Conservation (phyloP, 73 alveolate species). For the Loxodes magnus region DNA sequence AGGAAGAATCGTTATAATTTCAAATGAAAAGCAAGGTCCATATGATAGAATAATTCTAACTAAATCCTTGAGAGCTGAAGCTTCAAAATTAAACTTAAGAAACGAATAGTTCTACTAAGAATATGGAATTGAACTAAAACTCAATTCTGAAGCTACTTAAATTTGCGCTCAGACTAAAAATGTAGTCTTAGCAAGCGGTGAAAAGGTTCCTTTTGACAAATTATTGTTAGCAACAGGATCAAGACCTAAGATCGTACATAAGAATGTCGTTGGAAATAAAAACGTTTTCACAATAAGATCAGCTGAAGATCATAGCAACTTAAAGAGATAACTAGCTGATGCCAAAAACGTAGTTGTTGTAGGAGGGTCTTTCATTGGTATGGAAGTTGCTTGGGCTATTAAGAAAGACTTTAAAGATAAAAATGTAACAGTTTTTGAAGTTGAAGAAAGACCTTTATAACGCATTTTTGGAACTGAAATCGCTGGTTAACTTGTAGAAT, state of each 20-base stretch:
- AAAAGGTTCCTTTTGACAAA: constrained; percentile 47
- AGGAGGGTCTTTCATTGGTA: constrained; percentile 78
- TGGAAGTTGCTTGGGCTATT: constrained; percentile 62
- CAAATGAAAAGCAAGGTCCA: no score
- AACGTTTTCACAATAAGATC: constrained; percentile 51
- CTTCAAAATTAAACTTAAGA: constrained; percentile 21
- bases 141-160: constrained; percentile 24
- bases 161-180: constrained; percentile 29
- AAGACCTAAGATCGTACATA: no score
- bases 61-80: constrained; percentile 32
- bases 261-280: constrained; percentile 29
- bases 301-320: constrained; percentile 32
- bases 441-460: constrained; percentile 39
- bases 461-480: constrained; percentile 59
- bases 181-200: constrained; percentile 19
- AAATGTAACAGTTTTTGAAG: constrained; percentile 49
- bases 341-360: constrained; percentile 60
- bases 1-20: no score
- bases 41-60: constrained; percentile 65
- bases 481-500: constrained; percentile 30
- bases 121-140: constrained; percentile 40
- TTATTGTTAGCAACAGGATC: constrained; percentile 79
- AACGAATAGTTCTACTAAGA: constrained; percentile 20
- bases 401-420: constrained; percentile 30
- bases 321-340: constrained; percentile 28